Conservation (phyloP, 306 rosid species). For the Mimosa pudica region DNA sequence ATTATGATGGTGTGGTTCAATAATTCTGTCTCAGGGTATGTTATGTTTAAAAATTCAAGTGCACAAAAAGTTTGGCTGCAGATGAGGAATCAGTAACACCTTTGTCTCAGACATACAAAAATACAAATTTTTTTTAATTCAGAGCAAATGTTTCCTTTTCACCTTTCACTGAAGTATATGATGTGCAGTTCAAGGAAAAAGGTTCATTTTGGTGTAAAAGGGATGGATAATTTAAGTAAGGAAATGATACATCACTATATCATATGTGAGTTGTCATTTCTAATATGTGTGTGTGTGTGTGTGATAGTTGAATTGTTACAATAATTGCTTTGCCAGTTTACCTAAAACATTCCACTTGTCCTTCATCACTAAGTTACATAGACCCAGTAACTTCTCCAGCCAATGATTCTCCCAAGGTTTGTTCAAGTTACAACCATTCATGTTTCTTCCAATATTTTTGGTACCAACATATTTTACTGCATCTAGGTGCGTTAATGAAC, state of each 20-base stretch:
- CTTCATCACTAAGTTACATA: constrained; percentile 30
- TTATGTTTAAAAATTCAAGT: not conserved
- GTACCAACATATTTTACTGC: constrained; percentile 1
- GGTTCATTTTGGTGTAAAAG: not conserved
- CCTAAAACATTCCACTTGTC: constrained; percentile 22
- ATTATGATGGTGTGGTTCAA: not conserved
- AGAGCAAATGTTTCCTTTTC: not conserved
- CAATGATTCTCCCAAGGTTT: constrained; percentile 19
- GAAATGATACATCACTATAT: constrained; percentile 32
- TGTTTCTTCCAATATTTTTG: constrained; percentile 4
- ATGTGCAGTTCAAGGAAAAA: not conserved
- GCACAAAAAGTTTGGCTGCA: not conserved
- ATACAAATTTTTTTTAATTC: not conserved
- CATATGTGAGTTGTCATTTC: constrained; percentile 21
- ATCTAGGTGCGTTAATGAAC: constrained; percentile 34
- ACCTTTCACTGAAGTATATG: not conserved
- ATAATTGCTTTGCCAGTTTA: constrained; percentile 34
- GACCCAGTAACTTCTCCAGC: constrained; percentile 36
- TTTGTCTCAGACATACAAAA: not conserved
- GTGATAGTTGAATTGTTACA: constrained; percentile 28
- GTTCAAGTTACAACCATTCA: constrained; percentile 18
- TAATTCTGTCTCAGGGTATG: not conserved
- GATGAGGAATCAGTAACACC: not conserved
- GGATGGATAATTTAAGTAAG: constrained; percentile 34
- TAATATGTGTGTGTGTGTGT: not conserved